Evolutionary conservation across 2,329 filamentous ascomycete genomes (phyloP).

Genomic region (Mycosphaerelloides madeirae): DNA sequence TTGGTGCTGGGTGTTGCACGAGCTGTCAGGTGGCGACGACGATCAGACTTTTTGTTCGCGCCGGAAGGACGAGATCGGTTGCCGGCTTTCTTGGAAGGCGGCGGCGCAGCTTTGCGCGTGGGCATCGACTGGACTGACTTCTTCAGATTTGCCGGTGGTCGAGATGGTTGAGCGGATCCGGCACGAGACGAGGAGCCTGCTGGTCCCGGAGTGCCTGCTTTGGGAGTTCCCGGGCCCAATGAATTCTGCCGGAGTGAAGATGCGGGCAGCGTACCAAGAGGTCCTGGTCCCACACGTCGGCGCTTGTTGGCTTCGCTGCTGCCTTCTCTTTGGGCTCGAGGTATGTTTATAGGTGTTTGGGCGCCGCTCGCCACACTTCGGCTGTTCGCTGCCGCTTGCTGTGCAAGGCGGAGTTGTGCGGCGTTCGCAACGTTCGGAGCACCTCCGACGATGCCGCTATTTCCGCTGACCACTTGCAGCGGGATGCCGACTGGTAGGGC

Average conservation of each 20-base stretch:
- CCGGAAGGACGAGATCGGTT: slow-evolving; percentile 19
- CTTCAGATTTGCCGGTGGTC: slow-evolving; percentile 22
- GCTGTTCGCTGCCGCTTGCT: slow-evolving; percentile 26
- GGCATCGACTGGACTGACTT: slow-evolving; percentile 17
- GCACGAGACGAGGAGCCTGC: slow-evolving; percentile 45
- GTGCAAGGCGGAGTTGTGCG: slow-evolving; percentile 43
- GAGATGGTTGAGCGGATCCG: slow-evolving; percentile 53
- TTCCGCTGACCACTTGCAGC: slow-evolving; percentile 53
- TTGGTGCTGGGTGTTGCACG: slow-evolving; percentile 31
- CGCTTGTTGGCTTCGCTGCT: slow-evolving; percentile 51
- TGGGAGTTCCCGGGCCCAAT: slow-evolving; percentile 59
- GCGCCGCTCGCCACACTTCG: slow-evolving; percentile 14
- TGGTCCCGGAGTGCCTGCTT: slow-evolving; percentile 49
- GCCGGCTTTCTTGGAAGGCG: slow-evolving; percentile 33
- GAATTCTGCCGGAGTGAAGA: slow-evolving; percentile 57
- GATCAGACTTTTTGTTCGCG: slow-evolving; percentile 29
- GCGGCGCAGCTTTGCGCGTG: slow-evolving; percentile 53
- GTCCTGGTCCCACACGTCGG: slow-evolving; percentile 49
- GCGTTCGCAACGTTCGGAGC: slow-evolving; percentile 50
- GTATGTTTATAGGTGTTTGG: slow-evolving; percentile 19
- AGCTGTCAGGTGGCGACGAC: slow-evolving; percentile 32
- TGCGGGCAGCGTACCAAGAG: slow-evolving; percentile 50
- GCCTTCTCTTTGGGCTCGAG: slow-evolving; percentile 33
- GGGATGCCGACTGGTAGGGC: slow-evolving; percentile 49
- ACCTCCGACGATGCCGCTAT: slow-evolving; percentile 44